Evolutionary conservation across 2,329 filamentous ascomycete genomes (phyloP).

Genomic region (Meredithiella fracta): DNA sequence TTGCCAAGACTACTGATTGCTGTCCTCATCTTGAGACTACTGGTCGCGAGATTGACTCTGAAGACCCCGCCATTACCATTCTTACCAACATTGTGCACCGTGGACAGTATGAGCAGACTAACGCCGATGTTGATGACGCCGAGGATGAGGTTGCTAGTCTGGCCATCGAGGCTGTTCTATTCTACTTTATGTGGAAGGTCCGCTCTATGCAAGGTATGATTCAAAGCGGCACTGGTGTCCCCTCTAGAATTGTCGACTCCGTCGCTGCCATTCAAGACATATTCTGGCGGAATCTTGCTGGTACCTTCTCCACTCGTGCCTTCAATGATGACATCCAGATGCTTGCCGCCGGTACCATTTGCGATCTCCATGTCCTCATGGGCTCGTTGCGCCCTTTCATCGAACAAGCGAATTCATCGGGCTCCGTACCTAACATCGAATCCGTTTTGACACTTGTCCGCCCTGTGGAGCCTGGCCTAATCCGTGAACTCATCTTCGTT

Average conservation of each 20-base stretch:
- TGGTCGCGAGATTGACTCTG: slow-evolving; percentile 31
- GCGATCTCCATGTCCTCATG: slow-evolving; percentile 72
- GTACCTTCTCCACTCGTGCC: slow-evolving; percentile 49
- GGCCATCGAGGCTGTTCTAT: slow-evolving; percentile 59
- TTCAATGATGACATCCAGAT: slow-evolving; percentile 65
- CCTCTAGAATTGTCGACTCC: slow-evolving; percentile 42
- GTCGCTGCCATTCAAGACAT: slow-evolving; percentile 38
- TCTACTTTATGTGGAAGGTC: slow-evolving; percentile 94
- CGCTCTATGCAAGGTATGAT: slow-evolving; percentile 41
- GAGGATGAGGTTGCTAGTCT: slow-evolving; percentile 66
- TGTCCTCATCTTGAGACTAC: slow-evolving; percentile 55
- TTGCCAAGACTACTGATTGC: slow-evolving; percentile 66
- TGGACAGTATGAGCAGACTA: slow-evolving; percentile 50
- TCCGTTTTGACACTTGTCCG: slow-evolving; percentile 45
- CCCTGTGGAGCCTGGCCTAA: slow-evolving; percentile 45
- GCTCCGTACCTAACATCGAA: slow-evolving; percentile 17
- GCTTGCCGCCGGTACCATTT: slow-evolving; percentile 55
- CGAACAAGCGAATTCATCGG: slow-evolving; percentile 24
- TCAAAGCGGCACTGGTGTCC: slow-evolving; percentile 36
- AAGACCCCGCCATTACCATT: slow-evolving; percentile 44
- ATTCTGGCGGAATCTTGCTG: slow-evolving; percentile 47
- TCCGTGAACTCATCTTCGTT: slow-evolving; percentile 56
- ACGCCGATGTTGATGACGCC: slow-evolving; percentile 54
- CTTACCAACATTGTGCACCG: slow-evolving; percentile 58
- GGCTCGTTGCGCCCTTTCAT: slow-evolving; percentile 47